These are phyloP conservation scores for Aspergillus thermomutatus DNA, from an alignment of 2,329 filamentous ascomycete species.

Conservation along the genomic window DNA sequence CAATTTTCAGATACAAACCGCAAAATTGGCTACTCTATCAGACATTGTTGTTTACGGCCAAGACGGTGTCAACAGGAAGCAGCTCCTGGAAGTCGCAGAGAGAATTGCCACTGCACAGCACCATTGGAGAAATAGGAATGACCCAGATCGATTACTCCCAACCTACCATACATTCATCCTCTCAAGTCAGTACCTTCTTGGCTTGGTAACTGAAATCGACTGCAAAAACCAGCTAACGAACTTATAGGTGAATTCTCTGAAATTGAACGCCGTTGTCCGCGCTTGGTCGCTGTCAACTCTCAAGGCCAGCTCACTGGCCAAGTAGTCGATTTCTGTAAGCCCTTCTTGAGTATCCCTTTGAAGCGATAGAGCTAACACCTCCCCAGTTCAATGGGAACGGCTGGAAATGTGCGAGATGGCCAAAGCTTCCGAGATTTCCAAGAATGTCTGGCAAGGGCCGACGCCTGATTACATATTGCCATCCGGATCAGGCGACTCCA, in stretches of 20 bases:
- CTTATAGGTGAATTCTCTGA: conserved; percentile 61
- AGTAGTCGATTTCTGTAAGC: conserved; percentile 76
- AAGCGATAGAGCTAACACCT: conserved; percentile 7
- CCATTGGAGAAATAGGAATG: conserved; percentile 66
- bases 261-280: conserved; percentile 67
- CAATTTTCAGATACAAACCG: conserved; percentile 94
- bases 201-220: conserved; percentile 8
- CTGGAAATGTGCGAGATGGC: conserved; percentile 94
- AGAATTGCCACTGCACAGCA: conserved; percentile 72
- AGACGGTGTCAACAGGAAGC: conserved; percentile 57
- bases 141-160: conserved; percentile 54
- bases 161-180: conserved; percentile 83
- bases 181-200: conserved; percentile 45
- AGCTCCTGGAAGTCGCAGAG: conserved; percentile 62
- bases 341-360: neutral
- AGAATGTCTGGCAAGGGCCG: conserved; percentile 86
- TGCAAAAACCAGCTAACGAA: conserved; percentile 18
- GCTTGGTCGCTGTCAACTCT: conserved; percentile 73
- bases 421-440: conserved; percentile 78
- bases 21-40: conserved; percentile 81
- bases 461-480: conserved; percentile 67
- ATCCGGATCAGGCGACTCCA: conserved; percentile 35
- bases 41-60: conserved; percentile 93
- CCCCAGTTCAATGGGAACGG: conserved; percentile 71
- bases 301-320: conserved; percentile 69